Percentiles rank a stretch among this genome's conserved stretches.
Evolutionary conservation across 2,329 filamentous ascomycete species (phyloP).

Genomic region (Hypomyces perniciosus): DNA sequence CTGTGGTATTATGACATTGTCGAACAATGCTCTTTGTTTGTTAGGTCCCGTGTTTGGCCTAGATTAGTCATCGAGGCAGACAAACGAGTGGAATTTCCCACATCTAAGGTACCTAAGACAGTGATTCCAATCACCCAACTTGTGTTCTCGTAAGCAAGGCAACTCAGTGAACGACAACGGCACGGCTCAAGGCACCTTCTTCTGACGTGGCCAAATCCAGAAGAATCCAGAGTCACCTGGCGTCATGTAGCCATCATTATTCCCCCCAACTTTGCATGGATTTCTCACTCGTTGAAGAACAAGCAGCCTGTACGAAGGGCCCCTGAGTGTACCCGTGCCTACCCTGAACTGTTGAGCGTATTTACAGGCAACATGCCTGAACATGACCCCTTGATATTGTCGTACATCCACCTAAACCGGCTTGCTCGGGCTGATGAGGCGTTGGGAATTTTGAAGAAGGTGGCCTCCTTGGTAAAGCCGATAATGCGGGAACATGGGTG

Average conservation of each 20-base stretch:
- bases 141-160: too few species aligned
- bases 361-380: slow-evolving; percentile 13
- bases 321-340: neutral
- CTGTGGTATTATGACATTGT: too few species aligned
- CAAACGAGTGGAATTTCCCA: too few species aligned
- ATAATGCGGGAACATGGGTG: slow-evolving; percentile 86
- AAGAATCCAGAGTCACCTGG: neutral
- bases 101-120: too few species aligned
- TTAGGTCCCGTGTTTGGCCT: too few species aligned
- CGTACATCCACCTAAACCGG: slow-evolving; percentile 43
- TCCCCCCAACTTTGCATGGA: neutral
- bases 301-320: too few species aligned
- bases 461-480: slow-evolving; percentile 86
- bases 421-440: slow-evolving; percentile 45
- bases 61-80: too few species aligned
- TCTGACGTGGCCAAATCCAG: slow-evolving; percentile 8
- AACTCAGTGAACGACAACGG: neutral
- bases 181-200: slow-evolving; percentile 4
- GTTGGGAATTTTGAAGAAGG: slow-evolving; percentile 62
- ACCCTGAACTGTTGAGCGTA: neutral
- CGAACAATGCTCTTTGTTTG: too few species aligned
- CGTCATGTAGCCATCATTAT: neutral
- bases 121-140: too few species aligned
- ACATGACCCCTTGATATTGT: slow-evolving; percentile 38
- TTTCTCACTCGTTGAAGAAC: neutral